Evolutionary conservation across 306 rosid genomes (phyloP).

Genomic region (Cucumis melo): DNA sequence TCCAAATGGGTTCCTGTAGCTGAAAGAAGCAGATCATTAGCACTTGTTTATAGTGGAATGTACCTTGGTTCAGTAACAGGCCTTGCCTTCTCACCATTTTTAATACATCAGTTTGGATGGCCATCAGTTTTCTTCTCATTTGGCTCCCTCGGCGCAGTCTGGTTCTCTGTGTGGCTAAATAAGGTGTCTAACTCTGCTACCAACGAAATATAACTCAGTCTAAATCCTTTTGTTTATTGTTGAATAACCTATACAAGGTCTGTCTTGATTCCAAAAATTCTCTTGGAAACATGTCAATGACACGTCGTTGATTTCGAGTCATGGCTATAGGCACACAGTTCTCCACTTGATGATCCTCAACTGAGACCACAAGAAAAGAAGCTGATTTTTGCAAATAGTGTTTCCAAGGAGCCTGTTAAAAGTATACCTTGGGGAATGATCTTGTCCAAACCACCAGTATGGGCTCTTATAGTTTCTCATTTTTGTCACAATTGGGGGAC

Average conservation of each 20-base stretch:
- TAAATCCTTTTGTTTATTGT: not conserved
- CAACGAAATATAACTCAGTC: not conserved
- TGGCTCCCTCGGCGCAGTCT: constrained; percentile 88
- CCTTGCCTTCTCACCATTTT: constrained; percentile 83
- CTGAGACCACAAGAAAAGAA: constrained; percentile 69
- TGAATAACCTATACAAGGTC: not conserved
- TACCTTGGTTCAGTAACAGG: constrained; percentile 98
- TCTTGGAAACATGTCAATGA: not conserved
- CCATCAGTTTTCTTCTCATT: constrained; percentile 95
- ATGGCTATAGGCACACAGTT: constrained; percentile 61
- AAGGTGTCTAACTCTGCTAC: constrained; percentile 35
- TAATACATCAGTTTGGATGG: constrained; percentile 92
- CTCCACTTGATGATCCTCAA: constrained; percentile 92
- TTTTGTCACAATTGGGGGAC: constrained; percentile 99
- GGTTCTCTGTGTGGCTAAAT: constrained; percentile 67
- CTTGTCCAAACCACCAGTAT: constrained; percentile 87
- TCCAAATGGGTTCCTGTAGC: constrained; percentile 98
- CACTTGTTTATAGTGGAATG: constrained; percentile 97
- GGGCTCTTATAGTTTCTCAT: constrained; percentile 91
- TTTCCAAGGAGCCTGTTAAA: constrained; percentile 78
- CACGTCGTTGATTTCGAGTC: constrained; percentile 8
- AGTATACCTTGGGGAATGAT: constrained; percentile 78
- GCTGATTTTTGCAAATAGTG: constrained; percentile 41
- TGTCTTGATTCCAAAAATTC: not conserved
- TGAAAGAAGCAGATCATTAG: constrained; percentile 89